A percentile compares a stretch with the other conserved stretches of the same genome.
Evolutionary conservation across 2,329 filamentous ascomycete genomes (phyloP).

Genomic region (Helminthosporium solani): DNA sequence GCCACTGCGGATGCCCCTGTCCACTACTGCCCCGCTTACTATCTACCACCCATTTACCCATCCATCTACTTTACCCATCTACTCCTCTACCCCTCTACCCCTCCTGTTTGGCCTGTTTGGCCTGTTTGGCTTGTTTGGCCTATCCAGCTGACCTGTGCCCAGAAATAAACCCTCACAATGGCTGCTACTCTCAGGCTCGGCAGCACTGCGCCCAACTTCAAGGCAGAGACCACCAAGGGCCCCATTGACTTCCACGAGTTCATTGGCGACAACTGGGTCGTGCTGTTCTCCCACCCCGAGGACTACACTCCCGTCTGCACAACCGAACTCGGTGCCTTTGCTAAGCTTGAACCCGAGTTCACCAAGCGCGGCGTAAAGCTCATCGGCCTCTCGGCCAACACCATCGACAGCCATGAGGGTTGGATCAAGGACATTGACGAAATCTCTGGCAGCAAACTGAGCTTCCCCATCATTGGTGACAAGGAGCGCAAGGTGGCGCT

Average conservation of each 20-base stretch:
- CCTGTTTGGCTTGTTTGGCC: conserved; percentile 25
- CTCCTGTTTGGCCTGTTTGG: conserved; percentile 32
- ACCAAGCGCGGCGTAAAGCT: conserved; percentile 62
- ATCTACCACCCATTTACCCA: conserved; percentile 32
- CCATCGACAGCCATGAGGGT: conserved; percentile 51
- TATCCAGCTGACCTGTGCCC: conserved; percentile 15
- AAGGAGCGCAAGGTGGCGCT: conserved; percentile 55
- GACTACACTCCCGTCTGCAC: conserved; percentile 63
- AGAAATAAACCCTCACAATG: conserved; percentile 25
- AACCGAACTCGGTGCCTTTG: conserved; percentile 64
- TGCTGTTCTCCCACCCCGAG: conserved; percentile 71
- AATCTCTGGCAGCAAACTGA: conserved; percentile 50
- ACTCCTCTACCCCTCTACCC: conserved; percentile 29
- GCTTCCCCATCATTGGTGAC: conserved; percentile 57
- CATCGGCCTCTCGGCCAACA: conserved; percentile 58
- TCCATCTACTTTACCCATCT: conserved; percentile 10
- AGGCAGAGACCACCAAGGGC: conserved; percentile 66
- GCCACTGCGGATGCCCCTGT: too few species aligned
- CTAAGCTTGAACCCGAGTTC: conserved; percentile 65
- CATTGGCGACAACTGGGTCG: conserved; percentile 68
- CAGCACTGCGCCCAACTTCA: conserved; percentile 67
- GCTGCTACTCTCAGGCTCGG: conserved; percentile 60
- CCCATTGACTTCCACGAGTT: conserved; percentile 70
- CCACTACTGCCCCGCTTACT: neutral
- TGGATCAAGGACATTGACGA: conserved; percentile 58